Evolutionary conservation across 345 rosid species (phyloP).

Genomic region (Angophora floribunda): DNA sequence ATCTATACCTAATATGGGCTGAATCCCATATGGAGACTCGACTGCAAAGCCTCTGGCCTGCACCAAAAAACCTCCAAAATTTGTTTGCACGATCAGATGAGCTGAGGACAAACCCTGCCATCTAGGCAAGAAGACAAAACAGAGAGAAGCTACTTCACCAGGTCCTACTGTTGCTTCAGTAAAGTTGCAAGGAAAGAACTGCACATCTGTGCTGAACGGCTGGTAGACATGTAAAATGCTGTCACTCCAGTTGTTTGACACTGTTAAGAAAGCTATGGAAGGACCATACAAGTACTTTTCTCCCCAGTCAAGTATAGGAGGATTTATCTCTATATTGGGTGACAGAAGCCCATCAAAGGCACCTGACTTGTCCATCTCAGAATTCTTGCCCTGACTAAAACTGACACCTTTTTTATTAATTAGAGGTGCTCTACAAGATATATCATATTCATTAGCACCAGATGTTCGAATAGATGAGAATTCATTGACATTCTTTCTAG

Average conservation of each 20-base stretch:
- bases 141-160: slow-evolving; percentile 48
- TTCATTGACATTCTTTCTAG: slow-evolving; percentile 16
- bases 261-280: slow-evolving; percentile 45
- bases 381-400: slow-evolving; percentile 12
- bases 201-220: slow-evolving; percentile 47
- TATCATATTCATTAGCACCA: slow-evolving; percentile 16
- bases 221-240: slow-evolving; percentile 49
- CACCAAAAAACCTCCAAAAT: slow-evolving; percentile 60
- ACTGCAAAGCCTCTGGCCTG: slow-evolving; percentile 49
- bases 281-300: slow-evolving; percentile 35
- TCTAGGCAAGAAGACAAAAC: slow-evolving; percentile 62
- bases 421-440: slow-evolving; percentile 33
- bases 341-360: slow-evolving; percentile 18
- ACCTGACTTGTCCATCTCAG: slow-evolving; percentile 17
- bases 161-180: slow-evolving; percentile 42
- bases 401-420: slow-evolving; percentile 9
- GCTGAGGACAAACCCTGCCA: slow-evolving; percentile 48
- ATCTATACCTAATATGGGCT: slow-evolving; percentile 23
- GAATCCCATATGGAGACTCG: slow-evolving; percentile 47
- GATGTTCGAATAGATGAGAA: slow-evolving; percentile 12
- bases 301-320: slow-evolving; percentile 55
- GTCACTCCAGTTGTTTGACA: slow-evolving; percentile 46
- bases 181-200: slow-evolving; percentile 61
- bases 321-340: slow-evolving; percentile 36
- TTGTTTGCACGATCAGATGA: slow-evolving; percentile 54